Evolutionary conservation across 805 yeast genomes (phyloP), one percentile per base, ranked within the genome.

Genomic region (Cyberlindnera veronae): DNA sequence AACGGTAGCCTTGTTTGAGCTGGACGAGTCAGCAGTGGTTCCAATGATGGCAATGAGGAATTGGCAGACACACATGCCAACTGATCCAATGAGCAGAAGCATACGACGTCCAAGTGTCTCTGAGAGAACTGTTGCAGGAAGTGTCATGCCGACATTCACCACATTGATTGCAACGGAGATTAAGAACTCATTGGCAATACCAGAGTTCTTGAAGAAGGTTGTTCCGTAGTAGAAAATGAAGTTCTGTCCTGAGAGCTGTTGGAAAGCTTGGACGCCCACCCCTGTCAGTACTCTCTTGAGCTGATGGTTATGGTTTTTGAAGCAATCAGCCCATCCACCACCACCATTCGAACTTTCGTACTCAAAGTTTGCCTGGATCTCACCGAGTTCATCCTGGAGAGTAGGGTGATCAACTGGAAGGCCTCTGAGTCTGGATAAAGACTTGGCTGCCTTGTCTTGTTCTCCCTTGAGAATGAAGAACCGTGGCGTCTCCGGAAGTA

Each of bases 401-500:
- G 62, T 67, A 21, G 69, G 68, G 56, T 71, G 66, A 50, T 65
- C 69, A 16, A 49, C 42, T 14, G 75, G 71, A 34, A 69, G 58
- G 46, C 77, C 69, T 58, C 84, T 67, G 32, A 83, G 64, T 48
- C 68, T 71, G 13, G 79, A 57, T 46, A 85, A 65, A 21, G 80
- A 71, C 18, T 64, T 56, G 26, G 74, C 64, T 3, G 89, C 90
- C 33, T 72, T 69, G 15, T 73, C 79, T 41, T 72, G 54, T 19
- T 72, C 61, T 46, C 74, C 76, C 48, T 75, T 74, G 35, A 74
- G 74, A 20, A 85, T 80, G 45, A 63, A 74, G 62, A 64, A 86
- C 53, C 95, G 71, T 27, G 95, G 93, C 32, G 84, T 71, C 55
- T 85, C 95, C 15, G 93, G 89, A 31, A 85, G 65, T 46, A 79